phyloP scores from a whole-genome alignment of 2,329 filamentous ascomycete genomes.

The Colletotrichum costaricense region DNA sequence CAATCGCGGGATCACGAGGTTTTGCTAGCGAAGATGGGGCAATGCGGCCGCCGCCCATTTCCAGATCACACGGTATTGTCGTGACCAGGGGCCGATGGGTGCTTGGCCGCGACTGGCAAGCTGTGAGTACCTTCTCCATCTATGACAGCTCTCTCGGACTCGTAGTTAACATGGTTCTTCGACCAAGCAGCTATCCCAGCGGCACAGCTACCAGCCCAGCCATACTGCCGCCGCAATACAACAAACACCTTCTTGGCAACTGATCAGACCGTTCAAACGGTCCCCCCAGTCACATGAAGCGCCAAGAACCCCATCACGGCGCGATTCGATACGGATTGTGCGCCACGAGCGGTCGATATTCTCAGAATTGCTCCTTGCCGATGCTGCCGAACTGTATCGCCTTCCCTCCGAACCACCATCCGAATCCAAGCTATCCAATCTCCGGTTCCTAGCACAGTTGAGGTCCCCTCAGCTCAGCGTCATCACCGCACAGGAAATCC shows the following conservation, averaged over 20 bases:
- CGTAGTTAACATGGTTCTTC: not conserved
- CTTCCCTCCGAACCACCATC: not conserved
- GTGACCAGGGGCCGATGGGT: constrained; percentile 29
- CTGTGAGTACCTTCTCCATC: not conserved
- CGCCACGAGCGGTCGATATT: not conserved
- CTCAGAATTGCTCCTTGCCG: not conserved
- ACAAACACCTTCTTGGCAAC: not conserved
- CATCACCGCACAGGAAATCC: constrained; percentile 29
- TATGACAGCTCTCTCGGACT: not conserved
- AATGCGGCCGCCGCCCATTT: constrained; percentile 33
- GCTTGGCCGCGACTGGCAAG: not conserved
- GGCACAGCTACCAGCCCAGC: constrained; percentile 1
- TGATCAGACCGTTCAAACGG: not conserved
- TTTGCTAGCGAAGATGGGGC: constrained; percentile 33
- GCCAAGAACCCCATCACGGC: not conserved
- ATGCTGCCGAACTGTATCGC: constrained; percentile 12
- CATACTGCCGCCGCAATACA: constrained; percentile 1
- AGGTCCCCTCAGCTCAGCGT: not conserved
- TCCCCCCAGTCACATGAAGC: not conserved
- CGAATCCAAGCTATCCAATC: not conserved
- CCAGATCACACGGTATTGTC: constrained; percentile 22
- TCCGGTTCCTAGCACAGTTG: not conserved
- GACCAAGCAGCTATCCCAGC: not conserved
- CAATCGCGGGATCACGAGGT: not conserved
- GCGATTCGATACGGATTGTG: no score